Base-by-base conservation (phyloP, 1,139 yeast genomes). In the Meyerozyma smithsonii region DNA sequence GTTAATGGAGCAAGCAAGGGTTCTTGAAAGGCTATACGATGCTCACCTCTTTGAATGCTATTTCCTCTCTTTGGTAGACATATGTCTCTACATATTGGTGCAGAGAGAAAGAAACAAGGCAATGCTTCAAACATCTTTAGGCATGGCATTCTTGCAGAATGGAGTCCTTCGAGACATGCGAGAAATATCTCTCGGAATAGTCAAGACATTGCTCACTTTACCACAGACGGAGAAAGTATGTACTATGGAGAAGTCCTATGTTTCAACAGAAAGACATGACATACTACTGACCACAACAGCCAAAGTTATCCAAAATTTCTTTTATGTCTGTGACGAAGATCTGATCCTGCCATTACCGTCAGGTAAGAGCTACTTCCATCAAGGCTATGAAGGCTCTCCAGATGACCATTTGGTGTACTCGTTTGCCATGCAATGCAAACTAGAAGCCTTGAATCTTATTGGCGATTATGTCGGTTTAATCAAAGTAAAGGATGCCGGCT, bases 101-200 rank as follows among this genome's bases (percentile, higher is more conserved):
- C 59, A 55, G 16, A 62, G 57, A 39, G 74, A 62, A 28, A 49
- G 69, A 39, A 61, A 60, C 20, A 61, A 54, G 38, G 69, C 62
- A 14, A 38, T 48, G 2, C 51, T 66, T 3, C 64, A 64, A 20
- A 75, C 81, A 0, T 55, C 79, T 0, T 69, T 77, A 28, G 70
- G 71, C 0, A 62, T 76, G 19, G 50, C 69, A 5, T 69, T 77
- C 42, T 61, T 76, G 42, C 81, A 77, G 47, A 49, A 57, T 19
- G 76, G 71, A 2, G 79, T 78, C 7, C 72, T 64, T 43, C 48
- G 53, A 4, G 50, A 42, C 20, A 52, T 64, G 32, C 53, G 49
- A 36, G 52, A 50, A 4, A 2, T 11, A 11, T 11, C 25, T 8
- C 15, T 11, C 8, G 10, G 12, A 26, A 15, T 14, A 2, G 11